Evolutionary conservation across 495 filamentous ascomycete species (phyloP), one percentile per base, ranked within the genome.

Genomic region (Alectoria sarmentosa): DNA sequence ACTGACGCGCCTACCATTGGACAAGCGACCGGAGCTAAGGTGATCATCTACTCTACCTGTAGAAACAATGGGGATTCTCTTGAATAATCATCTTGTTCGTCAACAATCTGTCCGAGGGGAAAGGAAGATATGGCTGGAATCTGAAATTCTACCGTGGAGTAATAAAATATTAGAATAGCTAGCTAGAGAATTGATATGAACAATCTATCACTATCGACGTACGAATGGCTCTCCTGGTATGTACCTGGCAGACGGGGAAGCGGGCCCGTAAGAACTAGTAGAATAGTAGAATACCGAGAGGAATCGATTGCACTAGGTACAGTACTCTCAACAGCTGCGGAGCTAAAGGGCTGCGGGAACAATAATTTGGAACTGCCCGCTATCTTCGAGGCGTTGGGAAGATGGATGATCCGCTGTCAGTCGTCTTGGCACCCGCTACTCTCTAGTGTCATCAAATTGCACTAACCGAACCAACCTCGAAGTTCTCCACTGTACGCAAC

Each of bases 371-470:
- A 55, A 55, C 38, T 5, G 11, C 7, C 14, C 7, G 38, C 2
- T 41, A 13, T 41, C n/a, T n/a, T n/a, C n/a, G n/a, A n/a, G n/a
- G n/a, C n/a, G n/a, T n/a, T 19, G 15, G 17, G 19, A n/a, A 21
- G 13, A 4, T 8, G 42, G 15, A 2, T 4, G 42, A 19, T 26
- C 23, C 13, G 46, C 46, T 10, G 26, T 48, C 44, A 23, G 21
- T 26, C 4, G 19, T 23, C 56, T 58, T 58, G 56, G 56, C 56
- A 37, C n/a, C n/a, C n/a, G n/a, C n/a, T n/a, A 32, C 11, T 10
- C 49, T 54, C 32, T 52, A 55, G 36, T 26, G 36, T 41, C 34
- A 54, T 54, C 44, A 26, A n/a, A n/a, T n/a, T n/a, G n/a, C n/a
- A n/a, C n/a, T n/a, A n/a, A n/a, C n/a, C n/a, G n/a, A n/a, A n/a